phyloP scores from a whole-genome alignment of 2,329 filamentous ascomycete species.

The Myriosclerotinia curreyana region DNA sequence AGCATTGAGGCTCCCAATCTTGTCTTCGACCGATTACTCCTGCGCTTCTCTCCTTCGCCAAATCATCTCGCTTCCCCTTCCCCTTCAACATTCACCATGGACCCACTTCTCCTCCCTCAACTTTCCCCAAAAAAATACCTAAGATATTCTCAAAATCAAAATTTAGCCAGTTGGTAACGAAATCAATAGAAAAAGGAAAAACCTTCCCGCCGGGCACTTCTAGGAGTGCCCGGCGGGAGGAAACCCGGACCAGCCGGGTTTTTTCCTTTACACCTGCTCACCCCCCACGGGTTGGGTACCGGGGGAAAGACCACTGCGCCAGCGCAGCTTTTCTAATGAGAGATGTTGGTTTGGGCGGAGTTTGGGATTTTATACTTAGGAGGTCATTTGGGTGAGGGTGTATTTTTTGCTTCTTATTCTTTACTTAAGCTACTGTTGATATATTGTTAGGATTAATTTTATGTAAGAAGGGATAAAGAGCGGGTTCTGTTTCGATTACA shows the following conservation, averaged over 20 bases:
- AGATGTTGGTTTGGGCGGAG: not conserved
- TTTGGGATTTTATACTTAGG: too few relatives aligned
- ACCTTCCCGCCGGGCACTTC: not conserved
- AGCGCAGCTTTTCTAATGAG: constrained; percentile 2
- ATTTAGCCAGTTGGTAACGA: too few relatives aligned
- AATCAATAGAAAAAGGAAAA: not conserved
- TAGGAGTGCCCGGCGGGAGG: not conserved
- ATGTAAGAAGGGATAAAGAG: too few relatives aligned
- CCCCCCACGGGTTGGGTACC: not conserved
- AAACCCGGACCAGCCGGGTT: not conserved
- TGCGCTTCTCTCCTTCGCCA: not conserved
- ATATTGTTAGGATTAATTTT: too few relatives aligned
- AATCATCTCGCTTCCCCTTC: not conserved
- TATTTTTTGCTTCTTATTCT: not conserved
- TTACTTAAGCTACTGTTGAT: too few relatives aligned
- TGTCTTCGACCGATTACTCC: not conserved
- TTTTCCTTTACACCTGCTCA: not conserved
- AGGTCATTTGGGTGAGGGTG: not conserved
- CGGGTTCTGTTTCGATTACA: not conserved
- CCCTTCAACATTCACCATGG: not conserved
- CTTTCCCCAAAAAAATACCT: not conserved
- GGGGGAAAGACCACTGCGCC: not conserved
- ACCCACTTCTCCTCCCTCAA: not conserved
- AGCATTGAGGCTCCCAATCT: not conserved
- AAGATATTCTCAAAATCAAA: not conserved